A percentile compares a stretch with the other conserved stretches of the same genome.
Conservation (phyloP, 495 filamentous ascomycete species). For the Aspergillus panamensis region DNA sequence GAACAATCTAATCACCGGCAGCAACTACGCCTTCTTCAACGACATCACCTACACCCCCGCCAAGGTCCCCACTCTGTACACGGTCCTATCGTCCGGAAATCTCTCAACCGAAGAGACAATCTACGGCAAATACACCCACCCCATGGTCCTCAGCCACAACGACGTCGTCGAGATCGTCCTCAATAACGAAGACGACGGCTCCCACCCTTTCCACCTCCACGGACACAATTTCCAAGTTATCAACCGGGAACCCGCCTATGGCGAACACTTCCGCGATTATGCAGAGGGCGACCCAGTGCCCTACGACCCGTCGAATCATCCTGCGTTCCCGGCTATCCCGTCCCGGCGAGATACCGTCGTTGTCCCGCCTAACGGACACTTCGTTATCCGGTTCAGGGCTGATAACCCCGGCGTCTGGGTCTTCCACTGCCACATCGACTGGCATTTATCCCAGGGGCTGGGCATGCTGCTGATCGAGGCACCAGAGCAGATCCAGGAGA, state of each 20-base stretch:
- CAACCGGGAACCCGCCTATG: conserved; percentile 41
- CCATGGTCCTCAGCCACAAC: conserved; percentile 62
- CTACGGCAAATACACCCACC: conserved; percentile 71
- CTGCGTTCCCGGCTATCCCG: conserved; percentile 38
- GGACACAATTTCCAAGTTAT: conserved; percentile 80
- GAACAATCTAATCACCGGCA: conserved; percentile 44
- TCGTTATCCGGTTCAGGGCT: conserved; percentile 65
- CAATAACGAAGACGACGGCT: conserved; percentile 72
- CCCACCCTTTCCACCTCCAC: conserved; percentile 86
- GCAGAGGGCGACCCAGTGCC: conserved; percentile 34
- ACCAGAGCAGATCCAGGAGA: conserved; percentile 27
- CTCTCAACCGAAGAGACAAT: conserved; percentile 59
- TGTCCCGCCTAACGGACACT: conserved; percentile 50
- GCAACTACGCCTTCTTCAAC: conserved; percentile 68
- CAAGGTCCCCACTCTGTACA: conserved; percentile 79
- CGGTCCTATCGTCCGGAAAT: conserved; percentile 60
- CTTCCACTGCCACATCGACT: conserved; percentile 67
- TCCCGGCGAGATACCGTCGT: conserved; percentile 57
- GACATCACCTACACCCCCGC: conserved; percentile 69
- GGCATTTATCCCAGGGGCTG: conserved; percentile 52
- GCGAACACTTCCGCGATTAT: conserved; percentile 39
- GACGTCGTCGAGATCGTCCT: conserved; percentile 74
- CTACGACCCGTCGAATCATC: conserved; percentile 39
- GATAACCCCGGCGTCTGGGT: conserved; percentile 62
- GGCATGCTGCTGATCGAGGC: conserved; percentile 48